Evolutionary conservation across 371 early-diverging fungal genomes (phyloP), one percentile per base, ranked within the genome.

Genomic region (Blakeslea trispora): DNA sequence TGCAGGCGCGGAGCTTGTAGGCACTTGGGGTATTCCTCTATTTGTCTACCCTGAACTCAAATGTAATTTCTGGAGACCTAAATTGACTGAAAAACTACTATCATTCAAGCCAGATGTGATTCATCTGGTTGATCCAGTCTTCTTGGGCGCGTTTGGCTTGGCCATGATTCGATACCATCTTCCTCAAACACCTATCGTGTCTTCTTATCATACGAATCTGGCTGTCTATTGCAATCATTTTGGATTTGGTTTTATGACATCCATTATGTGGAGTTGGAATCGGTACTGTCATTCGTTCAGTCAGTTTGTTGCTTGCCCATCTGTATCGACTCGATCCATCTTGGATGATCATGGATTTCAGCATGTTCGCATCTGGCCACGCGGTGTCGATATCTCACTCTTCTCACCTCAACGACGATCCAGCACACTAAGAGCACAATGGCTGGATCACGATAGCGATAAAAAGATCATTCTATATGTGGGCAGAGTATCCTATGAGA

Each of bases 211-310:
- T 45, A 79, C 80, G 18, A 79, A 79, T 34, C 53, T 79, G 13
- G 75, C 77, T 6, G 61, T 71, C 5, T 79, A 79, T 43, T 75
- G 76, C 39, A 49, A 53, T 11, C 75, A 76, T 41, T 79, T 79
- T 64, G 80, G 80, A 2, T 76, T 56, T 53, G 73, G 75, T 0
- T 55, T 71, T 22, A 50, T 79, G 31, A 54, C 64, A 0, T 63
- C 70, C 2, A 40, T 70, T 9, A 79, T 79, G 80, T 79, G 80
- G 80, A 50, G 54, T 7, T 79, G 80, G 80, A 79, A 76, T 42
- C 58, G 55, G 9, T 72, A 68, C 31, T 79, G 80, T 37, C 80
- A 79, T 37, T 70, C 74, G 0, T 62, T 49, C n/a, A 66, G 75
- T 39, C 45, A 23, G 7, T 66, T 57, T n/a, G 62, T 64, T n/a